A percentile compares a stretch with the other conserved stretches of the same genome.
phyloP scores from a whole-genome alignment of 2,329 filamentous ascomycete genomes.

The Ophidiomyces ophidiicola region DNA sequence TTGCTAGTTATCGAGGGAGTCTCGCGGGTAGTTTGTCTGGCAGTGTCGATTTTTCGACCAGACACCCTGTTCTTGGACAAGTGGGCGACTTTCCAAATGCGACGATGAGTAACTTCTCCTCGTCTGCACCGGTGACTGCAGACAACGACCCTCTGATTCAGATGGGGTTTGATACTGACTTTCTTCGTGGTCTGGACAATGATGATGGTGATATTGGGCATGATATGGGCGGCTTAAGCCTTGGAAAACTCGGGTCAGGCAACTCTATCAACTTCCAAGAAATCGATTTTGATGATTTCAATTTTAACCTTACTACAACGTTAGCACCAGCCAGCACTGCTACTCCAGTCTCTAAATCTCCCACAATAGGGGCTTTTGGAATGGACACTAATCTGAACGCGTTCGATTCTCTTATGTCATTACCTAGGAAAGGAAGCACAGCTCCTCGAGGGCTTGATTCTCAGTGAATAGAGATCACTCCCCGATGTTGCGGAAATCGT shows the following conservation, averaged over 20 bases:
- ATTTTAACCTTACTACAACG: constrained; percentile 1
- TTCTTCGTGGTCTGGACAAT: constrained; percentile 27
- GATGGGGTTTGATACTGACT: constrained; percentile 30
- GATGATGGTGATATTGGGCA: constrained; percentile 26
- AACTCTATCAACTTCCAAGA: background rate
- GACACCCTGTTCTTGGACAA: background rate
- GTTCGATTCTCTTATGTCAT: background rate
- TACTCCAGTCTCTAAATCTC: background rate
- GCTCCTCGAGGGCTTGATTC: background rate
- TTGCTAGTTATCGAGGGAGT: constrained; percentile 23
- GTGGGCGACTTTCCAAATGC: constrained; percentile 10
- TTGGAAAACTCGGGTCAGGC: constrained; percentile 14
- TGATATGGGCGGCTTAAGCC: constrained; percentile 22
- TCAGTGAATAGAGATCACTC: background rate
- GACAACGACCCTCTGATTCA: constrained; percentile 26
- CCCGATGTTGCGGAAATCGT: background rate
- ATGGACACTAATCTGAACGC: constrained; percentile 4
- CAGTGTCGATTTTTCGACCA: constrained; percentile 21
- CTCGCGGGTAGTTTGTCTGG: constrained; percentile 23
- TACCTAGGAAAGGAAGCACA: no score
- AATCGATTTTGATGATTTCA: background rate
- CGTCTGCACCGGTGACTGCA: constrained; percentile 23
- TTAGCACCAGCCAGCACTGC: background rate
- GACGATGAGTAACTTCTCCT: constrained; percentile 17
- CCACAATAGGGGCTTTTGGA: background rate